Evolutionary conservation across 2,329 filamentous ascomycete genomes (phyloP).

Genomic region (Trichoderma aggressivum): DNA sequence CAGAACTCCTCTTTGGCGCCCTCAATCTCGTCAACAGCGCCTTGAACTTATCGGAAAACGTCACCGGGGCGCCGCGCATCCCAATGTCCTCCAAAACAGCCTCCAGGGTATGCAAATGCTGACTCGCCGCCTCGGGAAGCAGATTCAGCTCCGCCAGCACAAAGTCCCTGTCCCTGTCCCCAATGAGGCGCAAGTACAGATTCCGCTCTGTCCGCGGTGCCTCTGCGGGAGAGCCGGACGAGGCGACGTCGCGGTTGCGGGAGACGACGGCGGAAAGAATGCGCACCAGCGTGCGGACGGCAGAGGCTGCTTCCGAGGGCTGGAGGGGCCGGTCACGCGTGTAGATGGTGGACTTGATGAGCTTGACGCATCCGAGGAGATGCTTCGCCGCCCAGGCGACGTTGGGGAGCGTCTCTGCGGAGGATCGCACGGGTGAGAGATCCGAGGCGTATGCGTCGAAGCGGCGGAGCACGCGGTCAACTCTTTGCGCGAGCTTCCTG

Average conservation of each 20-base stretch:
- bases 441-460: constrained; percentile 34
- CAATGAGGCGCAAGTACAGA: constrained; percentile 48
- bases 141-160: constrained; percentile 43
- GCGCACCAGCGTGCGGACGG: constrained; percentile 46
- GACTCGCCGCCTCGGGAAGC: constrained; percentile 43
- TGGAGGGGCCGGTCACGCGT: constrained; percentile 37
- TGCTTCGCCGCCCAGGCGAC: constrained; percentile 50
- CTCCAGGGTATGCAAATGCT: constrained; percentile 41
- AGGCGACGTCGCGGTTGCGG: constrained; percentile 36
- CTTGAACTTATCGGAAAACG: constrained; percentile 37
- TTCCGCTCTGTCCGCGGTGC: constrained; percentile 37
- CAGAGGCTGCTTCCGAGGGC: constrained; percentile 40
- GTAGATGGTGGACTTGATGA: constrained; percentile 43
- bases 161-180: constrained; percentile 43
- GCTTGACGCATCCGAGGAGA: constrained; percentile 40
- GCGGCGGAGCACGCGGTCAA: constrained; percentile 44
- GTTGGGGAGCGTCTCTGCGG: constrained; percentile 35
- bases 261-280: constrained; percentile 45
- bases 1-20: constrained; percentile 27
- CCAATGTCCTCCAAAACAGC: constrained; percentile 33
- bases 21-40: constrained; percentile 32
- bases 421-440: background rate
- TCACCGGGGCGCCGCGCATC: constrained; percentile 32
- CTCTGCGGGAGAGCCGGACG: constrained; percentile 23
- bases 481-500: constrained; percentile 46